These are phyloP conservation scores for Aspergillaceae sp. DNA, from an alignment of 2,329 filamentous ascomycete genomes.

Conservation along the genomic window DNA sequence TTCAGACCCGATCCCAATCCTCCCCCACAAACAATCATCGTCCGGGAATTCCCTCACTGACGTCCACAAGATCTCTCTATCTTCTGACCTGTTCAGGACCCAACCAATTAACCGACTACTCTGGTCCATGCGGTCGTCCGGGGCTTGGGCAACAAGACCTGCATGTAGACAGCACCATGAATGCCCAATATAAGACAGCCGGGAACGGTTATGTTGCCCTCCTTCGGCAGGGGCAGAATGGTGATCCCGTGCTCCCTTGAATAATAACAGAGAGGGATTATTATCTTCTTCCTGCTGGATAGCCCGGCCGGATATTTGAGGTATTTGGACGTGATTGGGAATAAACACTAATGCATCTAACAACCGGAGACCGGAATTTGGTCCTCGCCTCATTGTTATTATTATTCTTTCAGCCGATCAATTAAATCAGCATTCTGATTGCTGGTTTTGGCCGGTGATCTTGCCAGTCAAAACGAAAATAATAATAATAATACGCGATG, in stretches of 20 bases:
- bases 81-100: background rate
- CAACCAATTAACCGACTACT: background rate
- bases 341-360: no score
- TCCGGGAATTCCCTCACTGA: background rate
- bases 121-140: constrained; percentile 9
- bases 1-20: no score
- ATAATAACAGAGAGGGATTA: no score
- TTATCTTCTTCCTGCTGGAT: no score
- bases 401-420: background rate
- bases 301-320: no score
- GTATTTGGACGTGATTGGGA: no score
- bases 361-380: no score
- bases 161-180: constrained; percentile 11
- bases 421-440: background rate
- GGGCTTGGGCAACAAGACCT: constrained; percentile 19
- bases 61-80: no score
- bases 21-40: background rate
- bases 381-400: background rate
- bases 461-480: background rate
- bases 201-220: background rate
- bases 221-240: background rate
- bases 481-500: no score
- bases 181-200: constrained; percentile 18
- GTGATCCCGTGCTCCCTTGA: constrained; percentile 1
- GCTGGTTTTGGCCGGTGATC: background rate